phyloP scores from a whole-genome alignment of 2,329 filamentous ascomycete genomes.

The Helotiales sp. region DNA sequence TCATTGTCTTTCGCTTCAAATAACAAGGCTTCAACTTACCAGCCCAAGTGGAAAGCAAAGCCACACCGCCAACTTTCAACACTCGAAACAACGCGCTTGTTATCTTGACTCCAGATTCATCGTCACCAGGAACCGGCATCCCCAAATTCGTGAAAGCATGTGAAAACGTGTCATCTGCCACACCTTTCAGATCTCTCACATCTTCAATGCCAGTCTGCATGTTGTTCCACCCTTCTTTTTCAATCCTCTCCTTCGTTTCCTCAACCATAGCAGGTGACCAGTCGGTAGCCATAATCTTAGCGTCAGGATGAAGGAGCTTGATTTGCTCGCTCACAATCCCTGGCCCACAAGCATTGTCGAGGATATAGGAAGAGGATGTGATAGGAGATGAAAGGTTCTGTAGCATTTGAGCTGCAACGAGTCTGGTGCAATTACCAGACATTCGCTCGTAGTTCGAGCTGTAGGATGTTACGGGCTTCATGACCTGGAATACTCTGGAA shows the following conservation, averaged over 20 bases:
- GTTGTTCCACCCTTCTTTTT: conserved; percentile 64
- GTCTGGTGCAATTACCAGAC: conserved; percentile 10
- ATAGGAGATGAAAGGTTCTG: conserved; percentile 4
- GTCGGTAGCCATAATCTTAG: conserved; percentile 84
- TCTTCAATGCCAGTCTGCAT: conserved; percentile 70
- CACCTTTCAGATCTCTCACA: conserved; percentile 62
- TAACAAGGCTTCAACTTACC: conserved; percentile 2
- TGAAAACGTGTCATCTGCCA: conserved; percentile 92
- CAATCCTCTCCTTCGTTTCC: conserved; percentile 38
- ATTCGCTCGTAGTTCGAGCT: conserved; percentile 8
- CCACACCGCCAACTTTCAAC: conserved; percentile 10
- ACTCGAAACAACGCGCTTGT: conserved; percentile 11
- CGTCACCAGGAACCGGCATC: conserved; percentile 6
- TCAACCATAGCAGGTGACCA: conserved; percentile 85
- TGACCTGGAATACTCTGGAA: background rate
- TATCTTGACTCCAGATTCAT: conserved; percentile 55
- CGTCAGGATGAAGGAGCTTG: conserved; percentile 70
- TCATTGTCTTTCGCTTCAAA: background rate
- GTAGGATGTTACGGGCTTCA: background rate
- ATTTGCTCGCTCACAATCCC: conserved; percentile 96
- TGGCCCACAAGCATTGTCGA: conserved; percentile 46
- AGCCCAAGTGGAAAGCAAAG: conserved; percentile 13
- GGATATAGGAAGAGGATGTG: conserved; percentile 7
- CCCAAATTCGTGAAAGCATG: conserved; percentile 48
- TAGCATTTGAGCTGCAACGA: conserved; percentile 5